phyloP scores from a whole-genome alignment of 305 asterid genomes.

The Andrographis paniculata region DNA sequence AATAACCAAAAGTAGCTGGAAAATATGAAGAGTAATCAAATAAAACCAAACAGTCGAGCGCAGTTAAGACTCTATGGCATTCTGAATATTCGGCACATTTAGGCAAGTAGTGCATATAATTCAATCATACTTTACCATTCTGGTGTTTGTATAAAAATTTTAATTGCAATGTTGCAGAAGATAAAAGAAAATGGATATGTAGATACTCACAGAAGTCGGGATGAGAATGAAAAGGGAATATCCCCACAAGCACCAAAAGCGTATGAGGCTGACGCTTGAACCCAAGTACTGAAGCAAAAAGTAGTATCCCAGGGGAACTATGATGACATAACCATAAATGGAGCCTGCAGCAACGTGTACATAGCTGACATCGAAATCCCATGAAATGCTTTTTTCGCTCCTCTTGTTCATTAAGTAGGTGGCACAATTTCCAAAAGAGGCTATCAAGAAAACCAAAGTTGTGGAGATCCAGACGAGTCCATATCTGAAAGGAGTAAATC shows the following conservation, averaged over 20 bases:
- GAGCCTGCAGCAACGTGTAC: conserved; percentile 62
- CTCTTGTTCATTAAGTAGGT: conserved; percentile 63
- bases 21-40: conserved; percentile 11
- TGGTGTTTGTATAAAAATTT: no score
- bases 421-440: conserved; percentile 82
- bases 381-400: conserved; percentile 32
- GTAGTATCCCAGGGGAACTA: conserved; percentile 85
- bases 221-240: conserved; percentile 80
- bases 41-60: no score
- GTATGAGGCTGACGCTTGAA: conserved; percentile 68
- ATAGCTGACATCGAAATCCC: conserved; percentile 81
- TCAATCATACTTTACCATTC: no score
- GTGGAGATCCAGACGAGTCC: conserved; percentile 96
- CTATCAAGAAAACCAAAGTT: conserved; percentile 68
- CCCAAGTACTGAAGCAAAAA: conserved; percentile 82
- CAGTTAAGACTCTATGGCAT: no score
- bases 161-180: no score
- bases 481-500: conserved; percentile 36
- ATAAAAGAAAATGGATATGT: no score
- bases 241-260: conserved; percentile 99
- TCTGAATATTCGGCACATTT: no score
- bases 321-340: conserved; percentile 71
- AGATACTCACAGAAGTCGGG: conserved; percentile 67
- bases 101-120: no score
- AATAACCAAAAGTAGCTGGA: conserved; percentile 62